Evolutionary conservation across 768 basidiomycete species (phyloP).

Genomic region (Rhodotorula kratochvilovae): DNA sequence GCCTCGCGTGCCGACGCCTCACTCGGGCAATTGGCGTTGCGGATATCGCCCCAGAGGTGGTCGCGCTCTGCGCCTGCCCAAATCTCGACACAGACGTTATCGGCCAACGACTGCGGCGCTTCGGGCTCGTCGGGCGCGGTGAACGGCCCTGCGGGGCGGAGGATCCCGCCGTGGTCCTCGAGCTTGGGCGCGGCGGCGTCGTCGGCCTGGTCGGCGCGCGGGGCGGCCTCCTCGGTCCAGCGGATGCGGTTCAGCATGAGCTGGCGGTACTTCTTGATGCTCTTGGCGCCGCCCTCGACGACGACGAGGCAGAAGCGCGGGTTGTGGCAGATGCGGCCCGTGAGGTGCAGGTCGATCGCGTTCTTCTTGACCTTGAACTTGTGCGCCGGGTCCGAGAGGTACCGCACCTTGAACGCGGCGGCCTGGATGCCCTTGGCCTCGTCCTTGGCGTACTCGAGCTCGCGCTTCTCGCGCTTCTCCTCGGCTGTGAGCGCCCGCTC

Average conservation of each 20-base stretch:
- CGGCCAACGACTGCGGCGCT: constrained; percentile 59
- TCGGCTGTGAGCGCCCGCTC: constrained; percentile 90
- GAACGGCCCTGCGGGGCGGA: constrained; percentile 18
- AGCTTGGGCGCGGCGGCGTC: not conserved
- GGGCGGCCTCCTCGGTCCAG: constrained; percentile 85
- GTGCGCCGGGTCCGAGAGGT: constrained; percentile 83
- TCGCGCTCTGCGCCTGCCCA: constrained; percentile 91
- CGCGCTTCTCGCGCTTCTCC: constrained; percentile 77
- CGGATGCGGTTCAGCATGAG: constrained; percentile 80
- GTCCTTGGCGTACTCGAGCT: constrained; percentile 76
- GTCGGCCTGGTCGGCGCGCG: constrained; percentile 6
- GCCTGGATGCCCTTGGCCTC: constrained; percentile 79
- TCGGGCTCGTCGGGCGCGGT: constrained; percentile 40
- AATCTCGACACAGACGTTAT: constrained; percentile 82
- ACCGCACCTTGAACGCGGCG: constrained; percentile 89
- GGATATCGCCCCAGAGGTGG: constrained; percentile 56
- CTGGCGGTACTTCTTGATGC: constrained; percentile 77
- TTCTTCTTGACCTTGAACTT: constrained; percentile 96
- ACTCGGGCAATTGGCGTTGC: constrained; percentile 46
- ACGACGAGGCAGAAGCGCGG: constrained; percentile 84
- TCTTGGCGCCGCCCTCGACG: constrained; percentile 84
- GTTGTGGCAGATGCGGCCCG: constrained; percentile 86
- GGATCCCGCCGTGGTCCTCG: constrained; percentile 21
- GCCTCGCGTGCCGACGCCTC: constrained; percentile 80
- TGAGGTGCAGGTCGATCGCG: constrained; percentile 81